These are phyloP conservation scores for Centaurea solstitialis DNA, from an alignment of 129 eudicot genomes.

Conservation along the genomic window DNA sequence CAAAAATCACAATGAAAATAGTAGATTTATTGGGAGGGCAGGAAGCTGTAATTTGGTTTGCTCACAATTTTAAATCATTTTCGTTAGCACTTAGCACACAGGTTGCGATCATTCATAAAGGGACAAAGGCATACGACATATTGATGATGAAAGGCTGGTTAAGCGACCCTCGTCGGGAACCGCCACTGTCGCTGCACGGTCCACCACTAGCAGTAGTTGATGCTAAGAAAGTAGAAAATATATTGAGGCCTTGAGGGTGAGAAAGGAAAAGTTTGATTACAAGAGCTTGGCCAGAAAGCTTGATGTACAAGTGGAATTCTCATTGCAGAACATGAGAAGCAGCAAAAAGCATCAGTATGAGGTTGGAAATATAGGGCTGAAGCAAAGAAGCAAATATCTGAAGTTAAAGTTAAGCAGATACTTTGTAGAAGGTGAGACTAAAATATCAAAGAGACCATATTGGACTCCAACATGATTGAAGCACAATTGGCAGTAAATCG, in stretches of 20 bases:
- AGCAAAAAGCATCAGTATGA: conserved; percentile 71
- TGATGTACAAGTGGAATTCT: conserved; percentile 84
- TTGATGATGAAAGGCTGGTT: background rate
- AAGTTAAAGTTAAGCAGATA: conserved; percentile 60
- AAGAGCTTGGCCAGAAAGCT: conserved; percentile 95
- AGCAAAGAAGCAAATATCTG: conserved; percentile 66
- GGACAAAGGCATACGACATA: background rate
- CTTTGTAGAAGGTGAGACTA: conserved; percentile 67
- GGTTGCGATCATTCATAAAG: background rate
- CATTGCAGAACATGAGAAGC: conserved; percentile 80
- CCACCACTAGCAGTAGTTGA: background rate
- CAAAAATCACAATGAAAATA: background rate
- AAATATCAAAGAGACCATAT: conserved; percentile 62
- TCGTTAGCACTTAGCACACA: background rate
- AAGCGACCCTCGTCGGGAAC: background rate
- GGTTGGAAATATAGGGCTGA: conserved; percentile 52
- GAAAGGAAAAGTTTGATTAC: conserved; percentile 91
- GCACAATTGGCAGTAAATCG: conserved; percentile 54
- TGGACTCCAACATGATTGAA: conserved; percentile 68
- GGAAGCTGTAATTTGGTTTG: background rate
- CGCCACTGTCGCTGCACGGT: background rate
- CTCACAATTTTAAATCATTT: background rate
- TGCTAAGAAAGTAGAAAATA: conserved; percentile 94
- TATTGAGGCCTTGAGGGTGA: conserved; percentile 53
- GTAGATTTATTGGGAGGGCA: background rate